phyloP scores from a whole-genome alignment of 768 basidiomycete genomes.

The Xerocomellus amylosporus region DNA sequence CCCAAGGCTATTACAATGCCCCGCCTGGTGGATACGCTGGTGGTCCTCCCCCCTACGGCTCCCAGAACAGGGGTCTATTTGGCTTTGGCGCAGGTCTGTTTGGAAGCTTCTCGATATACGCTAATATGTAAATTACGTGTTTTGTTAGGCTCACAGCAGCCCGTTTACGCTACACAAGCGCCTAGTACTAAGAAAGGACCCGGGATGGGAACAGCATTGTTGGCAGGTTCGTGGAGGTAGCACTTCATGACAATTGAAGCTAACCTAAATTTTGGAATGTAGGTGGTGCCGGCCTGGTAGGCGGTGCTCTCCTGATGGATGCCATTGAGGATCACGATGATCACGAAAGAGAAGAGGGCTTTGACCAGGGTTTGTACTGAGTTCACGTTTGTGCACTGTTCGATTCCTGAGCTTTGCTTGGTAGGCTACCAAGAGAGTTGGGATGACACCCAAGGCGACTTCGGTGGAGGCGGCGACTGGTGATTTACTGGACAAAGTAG shows the following conservation, averaged over 20 bases:
- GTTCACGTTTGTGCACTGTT: background rate
- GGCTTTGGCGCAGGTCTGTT: slow-evolving; percentile 12
- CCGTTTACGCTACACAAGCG: slow-evolving; percentile 33
- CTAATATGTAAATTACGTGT: slow-evolving; percentile 2
- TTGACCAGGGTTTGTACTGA: slow-evolving; percentile 32
- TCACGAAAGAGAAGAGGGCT: slow-evolving; percentile 30
- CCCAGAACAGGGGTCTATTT: slow-evolving; percentile 24
- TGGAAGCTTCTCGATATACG: background rate
- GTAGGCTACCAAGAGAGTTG: slow-evolving; percentile 34
- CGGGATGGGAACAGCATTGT: slow-evolving; percentile 47
- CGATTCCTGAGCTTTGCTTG: slow-evolving; percentile 7
- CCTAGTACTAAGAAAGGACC: slow-evolving; percentile 38
- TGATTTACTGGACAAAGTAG: slow-evolving; percentile 2
- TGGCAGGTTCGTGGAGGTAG: slow-evolving; percentile 39
- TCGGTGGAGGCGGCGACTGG: slow-evolving; percentile 1
- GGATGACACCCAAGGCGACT: slow-evolving; percentile 4
- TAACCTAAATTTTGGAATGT: slow-evolving; percentile 5
- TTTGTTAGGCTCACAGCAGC: slow-evolving; percentile 29
- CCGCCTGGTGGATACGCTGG: slow-evolving; percentile 16
- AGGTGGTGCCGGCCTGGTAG: slow-evolving; percentile 68
- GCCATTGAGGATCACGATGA: slow-evolving; percentile 47
- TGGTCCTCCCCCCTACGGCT: slow-evolving; percentile 8
- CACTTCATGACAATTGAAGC: background rate
- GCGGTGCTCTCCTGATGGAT: slow-evolving; percentile 53
- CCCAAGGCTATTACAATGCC: slow-evolving; percentile 17